phyloP scores from a whole-genome alignment of 129 eudicot species.

The Apium graveolens region DNA sequence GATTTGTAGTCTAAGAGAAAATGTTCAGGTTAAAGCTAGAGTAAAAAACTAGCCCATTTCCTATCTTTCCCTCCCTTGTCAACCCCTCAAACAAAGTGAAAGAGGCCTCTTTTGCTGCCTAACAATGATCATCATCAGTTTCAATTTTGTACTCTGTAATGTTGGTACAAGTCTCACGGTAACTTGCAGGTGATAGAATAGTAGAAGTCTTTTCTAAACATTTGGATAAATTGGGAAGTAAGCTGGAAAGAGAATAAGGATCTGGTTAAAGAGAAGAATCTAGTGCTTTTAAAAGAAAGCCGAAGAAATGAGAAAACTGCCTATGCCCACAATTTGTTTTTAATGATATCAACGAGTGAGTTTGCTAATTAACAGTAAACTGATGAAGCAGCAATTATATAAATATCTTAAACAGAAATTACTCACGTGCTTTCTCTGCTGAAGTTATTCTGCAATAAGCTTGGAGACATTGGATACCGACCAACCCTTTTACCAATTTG shows the following conservation, averaged over 20 bases:
- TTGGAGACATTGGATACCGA: conserved; percentile 61
- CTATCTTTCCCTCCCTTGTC: neutral
- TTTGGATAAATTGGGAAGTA: neutral
- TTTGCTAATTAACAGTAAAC: neutral
- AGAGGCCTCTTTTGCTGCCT: neutral
- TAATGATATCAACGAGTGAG: neutral
- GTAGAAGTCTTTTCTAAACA: neutral
- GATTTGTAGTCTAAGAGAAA: neutral
- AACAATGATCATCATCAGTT: neutral
- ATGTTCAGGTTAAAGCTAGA: neutral
- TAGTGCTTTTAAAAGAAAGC: neutral
- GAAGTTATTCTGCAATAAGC: conserved; percentile 69
- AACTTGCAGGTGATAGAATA: neutral
- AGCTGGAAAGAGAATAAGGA: neutral
- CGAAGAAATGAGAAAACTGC: neutral
- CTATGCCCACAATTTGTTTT: neutral
- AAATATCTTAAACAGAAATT: neutral
- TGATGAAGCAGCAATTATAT: neutral
- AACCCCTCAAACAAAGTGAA: neutral
- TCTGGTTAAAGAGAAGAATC: neutral
- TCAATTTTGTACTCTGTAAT: neutral
- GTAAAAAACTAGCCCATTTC: neutral
- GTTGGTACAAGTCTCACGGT: neutral
- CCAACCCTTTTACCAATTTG: conserved; percentile 31
- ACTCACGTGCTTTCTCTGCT: conserved; percentile 62